Evolutionary conservation across 2,329 filamentous ascomycete species (phyloP), one percentile per base, ranked within the genome.

Genomic region (Neonectria sp.): DNA sequence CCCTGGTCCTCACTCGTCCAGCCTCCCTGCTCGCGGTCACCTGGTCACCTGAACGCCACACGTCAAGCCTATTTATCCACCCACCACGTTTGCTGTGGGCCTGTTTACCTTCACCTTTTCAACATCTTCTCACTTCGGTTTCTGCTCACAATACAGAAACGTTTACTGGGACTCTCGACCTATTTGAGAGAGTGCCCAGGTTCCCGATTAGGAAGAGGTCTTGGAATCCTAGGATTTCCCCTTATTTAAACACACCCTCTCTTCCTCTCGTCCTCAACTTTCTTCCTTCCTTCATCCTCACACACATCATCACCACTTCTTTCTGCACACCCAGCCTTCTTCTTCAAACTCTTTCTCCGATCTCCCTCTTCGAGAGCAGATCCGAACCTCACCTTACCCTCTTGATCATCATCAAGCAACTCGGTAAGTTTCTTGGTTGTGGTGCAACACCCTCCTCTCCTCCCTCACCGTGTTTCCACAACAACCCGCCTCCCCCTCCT

Each of bases 311-410:
- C 27, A 12, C 11, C 48, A 51, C 15, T 17, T 51, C 27, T 51
- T 27, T 51, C 27, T 51, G 21, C 48, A 40, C 37, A 40, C 48
- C n/a, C 40, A 45, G n/a, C 40, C 40, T 45, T 45, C 40, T 21
- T 11, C 40, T 21, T 43, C 40, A 21, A 21, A 45, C 40, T 24
- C n/a, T 13, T 45, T 45, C n/a, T 45, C n/a, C 40, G n/a, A 45
- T 45, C 40, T 45, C n/a, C 40, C 40, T 45, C 40, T 45, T 24
- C 40, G 40, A 24, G 40, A 45, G 40, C n/a, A 45, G 40, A 45
- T 45, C 40, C 40, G n/a, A 45, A 3, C n/a, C 40, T 45, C 9
- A 45, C 40, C n/a, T 21, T 11, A 21, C n/a, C 40, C 9, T 24
- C n/a, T 45, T 45, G n/a, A 45, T 24, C n/a, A 45, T 24, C 40